Evolutionary conservation across 140 eudicot genomes (phyloP), one percentile per base, ranked within the genome.

Genomic region (Anethum foeniculum): DNA sequence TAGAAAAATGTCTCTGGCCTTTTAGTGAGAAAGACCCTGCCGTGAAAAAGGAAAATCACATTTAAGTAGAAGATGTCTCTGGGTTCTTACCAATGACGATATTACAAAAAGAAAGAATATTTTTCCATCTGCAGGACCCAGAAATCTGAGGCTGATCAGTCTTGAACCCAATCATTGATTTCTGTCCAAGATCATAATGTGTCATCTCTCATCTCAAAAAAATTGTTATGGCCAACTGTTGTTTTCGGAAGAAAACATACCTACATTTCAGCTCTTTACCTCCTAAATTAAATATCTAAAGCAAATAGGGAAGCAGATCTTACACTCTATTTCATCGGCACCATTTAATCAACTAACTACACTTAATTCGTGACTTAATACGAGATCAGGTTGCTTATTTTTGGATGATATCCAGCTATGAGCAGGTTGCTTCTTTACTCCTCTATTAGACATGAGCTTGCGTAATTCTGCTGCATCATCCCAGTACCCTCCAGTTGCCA

Each of bases 401-500:
- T 30, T 1, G 32, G 64, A 12, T 83, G 82, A 86, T 79, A 88
- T 80, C 93, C 93, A 87, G 85, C 93, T 91, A 83, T 78, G 85
- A 25, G 87, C 91, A 71, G 88, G 78, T 71, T 86, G 84, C 81
- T 81, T 89, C 85, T 44, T 83, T 62, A 86, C 82, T 82, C 93
- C 90, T 79, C 75, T 88, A 76, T 83, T 79, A 73, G 76, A 80
- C 90, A 92, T 86, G 18, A 80, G 47, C 78, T 86, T 77, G 67
- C 90, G 89, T 19, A 82, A 71, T 64, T 75, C 79, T 32, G 88
- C 90, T 72, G 91, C 88, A 79, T 87, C 93, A 83, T 87, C 88
- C 89, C 93, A 87, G 69, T 68, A 76, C 68, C 93, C 95, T 77
- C 81, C 90, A 7, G 38, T 75, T 36, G 91, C 91, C 85, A 87